phyloP scores from a whole-genome alignment of 176 grass and related monocot genomes.

The Rhipidocladum racemiflorum region DNA sequence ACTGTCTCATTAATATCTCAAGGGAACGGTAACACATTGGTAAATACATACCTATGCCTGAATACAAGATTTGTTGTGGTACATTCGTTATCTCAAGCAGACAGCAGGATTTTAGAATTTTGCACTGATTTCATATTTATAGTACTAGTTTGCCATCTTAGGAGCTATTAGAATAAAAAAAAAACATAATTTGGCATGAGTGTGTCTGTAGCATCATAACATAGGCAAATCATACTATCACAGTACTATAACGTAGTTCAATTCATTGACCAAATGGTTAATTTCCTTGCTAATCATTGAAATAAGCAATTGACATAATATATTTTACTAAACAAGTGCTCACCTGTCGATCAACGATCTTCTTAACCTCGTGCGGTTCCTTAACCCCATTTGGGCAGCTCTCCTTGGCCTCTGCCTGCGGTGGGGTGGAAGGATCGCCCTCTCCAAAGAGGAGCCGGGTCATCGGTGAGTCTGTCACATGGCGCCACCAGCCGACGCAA shows the following conservation, averaged over 20 bases:
- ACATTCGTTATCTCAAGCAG: background rate
- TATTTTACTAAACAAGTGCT: background rate
- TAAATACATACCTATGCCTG: background rate
- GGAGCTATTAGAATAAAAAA: background rate
- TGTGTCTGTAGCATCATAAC: too few species aligned
- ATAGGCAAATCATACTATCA: background rate
- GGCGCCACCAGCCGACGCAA: too few species aligned
- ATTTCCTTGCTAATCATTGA: too few species aligned
- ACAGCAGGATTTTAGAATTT: background rate
- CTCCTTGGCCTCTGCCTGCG: constrained; percentile 19
- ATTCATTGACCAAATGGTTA: background rate
- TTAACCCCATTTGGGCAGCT: constrained; percentile 9
- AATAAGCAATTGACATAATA: background rate
- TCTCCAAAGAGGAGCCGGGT: too few species aligned
- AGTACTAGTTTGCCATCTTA: background rate
- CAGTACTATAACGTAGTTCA: background rate
- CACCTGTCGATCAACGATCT: constrained; percentile 77
- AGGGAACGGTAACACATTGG: constrained; percentile 1
- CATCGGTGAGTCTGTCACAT: too few species aligned
- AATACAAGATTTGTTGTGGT: background rate
- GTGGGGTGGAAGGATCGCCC: constrained; percentile 6
- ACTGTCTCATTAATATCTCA: background rate
- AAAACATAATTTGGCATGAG: background rate
- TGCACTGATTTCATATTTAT: background rate
- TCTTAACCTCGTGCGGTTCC: background rate